phyloP scores from a whole-genome alignment of 345 rosid genomes.

The Citrus reticulata region DNA sequence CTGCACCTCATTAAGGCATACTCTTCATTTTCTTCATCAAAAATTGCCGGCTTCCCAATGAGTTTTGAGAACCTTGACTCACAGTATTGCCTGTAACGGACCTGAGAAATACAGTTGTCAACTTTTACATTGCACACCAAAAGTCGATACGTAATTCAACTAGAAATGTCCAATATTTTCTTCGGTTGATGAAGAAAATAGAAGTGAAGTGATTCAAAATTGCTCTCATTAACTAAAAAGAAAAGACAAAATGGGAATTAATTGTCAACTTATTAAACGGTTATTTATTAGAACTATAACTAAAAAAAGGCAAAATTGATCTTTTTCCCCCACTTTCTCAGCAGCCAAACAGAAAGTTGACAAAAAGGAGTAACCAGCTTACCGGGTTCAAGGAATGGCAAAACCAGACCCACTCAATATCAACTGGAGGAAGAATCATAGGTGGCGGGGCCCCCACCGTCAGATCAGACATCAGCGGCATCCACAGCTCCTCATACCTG shows the following conservation, averaged over 20 bases:
- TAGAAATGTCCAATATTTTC: background rate
- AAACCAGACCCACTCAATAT: slow-evolving; percentile 97
- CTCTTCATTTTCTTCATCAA: slow-evolving; percentile 68
- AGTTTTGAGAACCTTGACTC: slow-evolving; percentile 67
- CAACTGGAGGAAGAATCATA: slow-evolving; percentile 78
- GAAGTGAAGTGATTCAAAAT: background rate
- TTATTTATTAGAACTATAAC: background rate
- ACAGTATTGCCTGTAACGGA: slow-evolving; percentile 64
- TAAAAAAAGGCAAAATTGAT: background rate
- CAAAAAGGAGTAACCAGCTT: slow-evolving; percentile 5
- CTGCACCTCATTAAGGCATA: slow-evolving; percentile 74
- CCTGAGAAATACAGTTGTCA: slow-evolving; percentile 34
- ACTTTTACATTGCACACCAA: background rate
- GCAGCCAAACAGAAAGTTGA: slow-evolving; percentile 22
- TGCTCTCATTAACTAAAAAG: background rate
- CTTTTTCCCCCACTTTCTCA: slow-evolving; percentile 19
- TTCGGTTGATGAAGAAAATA: background rate
- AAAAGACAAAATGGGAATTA: background rate
- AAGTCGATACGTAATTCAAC: background rate
- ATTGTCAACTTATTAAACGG: background rate
- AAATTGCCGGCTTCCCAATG: slow-evolving; percentile 74
- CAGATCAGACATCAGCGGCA: slow-evolving; percentile 86
- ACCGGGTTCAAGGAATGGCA: slow-evolving; percentile 91
- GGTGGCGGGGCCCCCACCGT: slow-evolving; percentile 59
- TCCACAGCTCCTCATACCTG: slow-evolving; percentile 93